Evolutionary conservation across 352 stramenopile genomes (phyloP).

Genomic region (Phytophthora pluvialis): DNA sequence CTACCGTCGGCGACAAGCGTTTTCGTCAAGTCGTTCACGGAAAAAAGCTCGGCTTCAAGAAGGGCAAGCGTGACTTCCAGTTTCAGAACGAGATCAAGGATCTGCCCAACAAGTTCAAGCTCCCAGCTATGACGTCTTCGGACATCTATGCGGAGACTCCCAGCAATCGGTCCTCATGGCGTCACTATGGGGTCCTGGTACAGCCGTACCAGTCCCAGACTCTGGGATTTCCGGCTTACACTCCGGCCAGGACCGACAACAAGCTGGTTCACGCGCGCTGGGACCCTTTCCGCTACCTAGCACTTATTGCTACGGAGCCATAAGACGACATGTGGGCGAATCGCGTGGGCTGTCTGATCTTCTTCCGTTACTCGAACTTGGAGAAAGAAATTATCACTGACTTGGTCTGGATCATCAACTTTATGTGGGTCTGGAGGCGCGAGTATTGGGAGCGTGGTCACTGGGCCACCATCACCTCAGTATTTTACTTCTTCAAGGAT

Average conservation of each 20-base stretch:
- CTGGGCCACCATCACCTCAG: not conserved
- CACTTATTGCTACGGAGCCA: not conserved
- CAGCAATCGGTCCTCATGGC: too few species aligned
- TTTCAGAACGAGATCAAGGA: too few species aligned
- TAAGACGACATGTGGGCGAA: not conserved
- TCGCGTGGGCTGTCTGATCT: not conserved
- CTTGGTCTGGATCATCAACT: not conserved
- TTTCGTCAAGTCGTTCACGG: too few species aligned
- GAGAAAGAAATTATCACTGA: not conserved
- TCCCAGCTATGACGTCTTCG: not conserved
- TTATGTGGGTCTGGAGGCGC: not conserved
- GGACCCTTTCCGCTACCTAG: not conserved
- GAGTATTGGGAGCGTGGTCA: slow-evolving; percentile 2
- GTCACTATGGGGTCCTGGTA: not conserved
- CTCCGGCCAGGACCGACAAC: not conserved
- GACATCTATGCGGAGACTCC: too few species aligned
- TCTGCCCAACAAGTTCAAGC: not conserved
- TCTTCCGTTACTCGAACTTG: not conserved
- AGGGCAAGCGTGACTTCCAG: too few species aligned
- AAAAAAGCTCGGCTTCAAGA: too few species aligned
- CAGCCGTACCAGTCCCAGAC: not conserved
- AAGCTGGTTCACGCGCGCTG: not conserved
- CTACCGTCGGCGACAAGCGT: too few species aligned
- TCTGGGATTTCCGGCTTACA: not conserved
- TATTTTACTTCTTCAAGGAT: not conserved